Evolutionary conservation across 768 basidiomycete genomes (phyloP).

Genomic region (Hygrophorus russula): DNA sequence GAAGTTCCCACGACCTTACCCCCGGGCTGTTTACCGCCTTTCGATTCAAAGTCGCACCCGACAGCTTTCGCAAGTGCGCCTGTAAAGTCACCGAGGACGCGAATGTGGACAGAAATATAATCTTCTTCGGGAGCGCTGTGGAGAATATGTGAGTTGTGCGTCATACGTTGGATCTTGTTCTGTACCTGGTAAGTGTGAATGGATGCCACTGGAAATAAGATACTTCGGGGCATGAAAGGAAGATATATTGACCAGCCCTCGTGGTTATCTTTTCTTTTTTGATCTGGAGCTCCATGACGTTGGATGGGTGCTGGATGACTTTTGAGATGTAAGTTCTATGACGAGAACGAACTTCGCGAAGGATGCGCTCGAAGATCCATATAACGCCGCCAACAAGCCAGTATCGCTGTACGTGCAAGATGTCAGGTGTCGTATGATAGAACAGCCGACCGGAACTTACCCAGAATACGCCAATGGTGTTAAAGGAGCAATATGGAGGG

Average conservation of each 20-base stretch:
- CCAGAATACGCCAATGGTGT: constrained; percentile 92
- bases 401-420: constrained; percentile 46
- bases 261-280: constrained; percentile 87
- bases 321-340: constrained; percentile 90
- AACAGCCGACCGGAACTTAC: constrained; percentile 29
- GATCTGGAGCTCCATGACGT: constrained; percentile 92
- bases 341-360: constrained; percentile 85
- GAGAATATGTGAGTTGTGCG: neutral
- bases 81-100: constrained; percentile 89
- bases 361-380: constrained; percentile 79
- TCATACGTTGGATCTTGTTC: neutral
- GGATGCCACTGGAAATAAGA: constrained; percentile 98
- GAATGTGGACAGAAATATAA: constrained; percentile 89
- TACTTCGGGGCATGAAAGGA: constrained; percentile 82
- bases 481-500: constrained; percentile 77
- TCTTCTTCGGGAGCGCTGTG: constrained; percentile 86
- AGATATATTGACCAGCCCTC: constrained; percentile 88
- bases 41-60: constrained; percentile 71
- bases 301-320: constrained; percentile 91
- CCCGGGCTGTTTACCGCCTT: constrained; percentile 30
- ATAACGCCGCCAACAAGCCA: constrained; percentile 83
- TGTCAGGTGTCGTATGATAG: constrained; percentile 4
- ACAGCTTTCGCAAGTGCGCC: constrained; percentile 67
- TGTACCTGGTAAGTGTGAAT: constrained; percentile 80
- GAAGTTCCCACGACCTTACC: constrained; percentile 53